Base-by-base conservation (phyloP, 352 stramenopile genomes). In the Lagenidium giganteum region DNA sequence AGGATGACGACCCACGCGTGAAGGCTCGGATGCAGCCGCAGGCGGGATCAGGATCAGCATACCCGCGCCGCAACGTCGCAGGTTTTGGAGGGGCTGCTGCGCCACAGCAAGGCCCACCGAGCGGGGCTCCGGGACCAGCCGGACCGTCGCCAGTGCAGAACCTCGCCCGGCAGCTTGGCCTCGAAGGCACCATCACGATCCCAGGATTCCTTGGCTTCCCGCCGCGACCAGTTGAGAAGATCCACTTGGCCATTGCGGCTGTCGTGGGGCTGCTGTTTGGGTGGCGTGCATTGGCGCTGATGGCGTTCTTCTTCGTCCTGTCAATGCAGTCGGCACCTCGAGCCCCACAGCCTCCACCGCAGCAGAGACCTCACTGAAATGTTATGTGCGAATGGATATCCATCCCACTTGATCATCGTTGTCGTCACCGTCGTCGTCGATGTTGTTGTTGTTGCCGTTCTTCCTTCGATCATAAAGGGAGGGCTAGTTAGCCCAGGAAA, bases 1-100 rank as follows among this genome's bases (percentile, higher is more conserved):
- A 54, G 31, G 81, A 93, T 61, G 67, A 93, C 61, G 81, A 93
- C 57, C 81, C 81, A 51, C 70, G 81, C 16, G 76, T 93, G 41
- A 61, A 61, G 41, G 42, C 56, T n/a, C 48, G 44, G 20, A 24
- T 51, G 23, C 50, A 64, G 40, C n/a, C 38, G 11, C 25, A n/a
- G 8, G 40, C 44, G 2, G 36, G 29, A 16, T 40, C 40, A 49
- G 41, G 42, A 35, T 31, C 26, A 31, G 13, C 27, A 38, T 40
- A 39, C 14, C 29, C 43, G 13, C 26, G 34, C 21, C 40, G 26
- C 16, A 30, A 28, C 13, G 13, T 38, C 34, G 17, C 35, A 5
- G 46, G 46, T 5, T 26, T 54, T 12, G 36, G 46, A 3, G 16
- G 35, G 20, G 32, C 47, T 23, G 9, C 49, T 7, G 32, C 25